Base-by-base conservation (phyloP, 352 stramenopile genomes). In the Phytophthora hibernalis region DNA sequence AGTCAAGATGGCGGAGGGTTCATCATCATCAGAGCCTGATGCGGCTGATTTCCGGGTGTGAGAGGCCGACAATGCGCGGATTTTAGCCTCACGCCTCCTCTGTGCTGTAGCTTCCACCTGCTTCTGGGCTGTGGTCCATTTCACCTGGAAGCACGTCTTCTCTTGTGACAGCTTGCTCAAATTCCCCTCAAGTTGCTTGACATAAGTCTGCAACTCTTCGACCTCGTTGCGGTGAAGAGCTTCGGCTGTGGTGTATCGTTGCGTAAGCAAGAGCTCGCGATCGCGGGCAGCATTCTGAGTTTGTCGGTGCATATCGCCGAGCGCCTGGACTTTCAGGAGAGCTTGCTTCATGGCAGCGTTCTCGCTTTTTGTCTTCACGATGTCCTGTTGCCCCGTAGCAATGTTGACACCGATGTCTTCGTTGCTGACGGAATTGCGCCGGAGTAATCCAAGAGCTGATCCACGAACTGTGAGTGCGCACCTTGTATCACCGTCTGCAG, bases 341-440 rank as follows among this genome's bases (percentile, higher is more conserved):
- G 83, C 85, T 63, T 90, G 82, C 54, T 91, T 90, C 45, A 94
- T 72, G 16, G 71, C 55, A 10, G 82, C 67, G 43, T 91, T 94
- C 51, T 94, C 85, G 16, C 80, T 72, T n/a, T 83, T 76, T 7
- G 85, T 57, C 22, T 72, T 68, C 12, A 84, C 76, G 20, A 77
- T 45, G 0, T 74, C 72, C 20, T 75, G 70, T 24, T 91, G 77
- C 68, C 61, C 11, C 74, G 74, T n/a, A 92, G 37, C 3, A 77
- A 72, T 20, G 77, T 77, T 3, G 87, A 61, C 30, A 89, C 74
- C 4, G 56, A 68, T 0, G 71, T 74, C 51, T 92, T 93, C 15
- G 73, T 81, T 30, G 86, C 75, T 21, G 89, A 70, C 2, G 83
- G 78, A 13, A 90, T 61, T 0, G 74, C 28, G 0, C 83, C 82